Evolutionary conservation across 257 asterid genomes (phyloP).

Genomic region (Solanum gandarillasii): DNA sequence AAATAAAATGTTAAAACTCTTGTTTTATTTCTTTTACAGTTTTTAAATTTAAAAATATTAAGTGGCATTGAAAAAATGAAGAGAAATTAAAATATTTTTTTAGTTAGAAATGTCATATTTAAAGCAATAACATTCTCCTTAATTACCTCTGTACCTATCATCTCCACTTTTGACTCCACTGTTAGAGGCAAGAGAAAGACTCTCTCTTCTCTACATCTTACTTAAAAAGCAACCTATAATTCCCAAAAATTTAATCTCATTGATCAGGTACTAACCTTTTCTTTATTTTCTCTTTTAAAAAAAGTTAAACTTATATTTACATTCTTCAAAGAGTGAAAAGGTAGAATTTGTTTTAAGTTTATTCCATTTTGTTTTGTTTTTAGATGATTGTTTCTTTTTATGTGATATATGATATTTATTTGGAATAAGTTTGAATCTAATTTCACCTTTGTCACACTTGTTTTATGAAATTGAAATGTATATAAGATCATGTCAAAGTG

Average conservation of each 20-base stretch:
- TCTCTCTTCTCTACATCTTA: background rate
- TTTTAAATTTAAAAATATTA: no score
- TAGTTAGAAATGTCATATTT: background rate
- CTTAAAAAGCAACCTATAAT: background rate
- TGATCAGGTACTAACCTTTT: background rate
- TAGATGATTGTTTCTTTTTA: background rate
- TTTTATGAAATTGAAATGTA: background rate
- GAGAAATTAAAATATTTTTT: background rate
- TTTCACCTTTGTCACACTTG: no score
- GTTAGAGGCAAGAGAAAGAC: background rate
- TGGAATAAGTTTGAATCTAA: background rate
- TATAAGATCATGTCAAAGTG: background rate
- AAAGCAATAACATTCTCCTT: conserved; percentile 2
- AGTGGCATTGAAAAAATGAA: background rate
- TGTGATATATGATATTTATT: background rate
- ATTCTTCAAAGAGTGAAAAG: background rate
- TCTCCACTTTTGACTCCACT: background rate
- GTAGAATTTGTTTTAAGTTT: background rate
- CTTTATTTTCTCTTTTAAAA: background rate
- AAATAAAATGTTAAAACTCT: background rate
- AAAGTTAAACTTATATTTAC: background rate
- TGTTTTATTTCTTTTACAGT: background rate
- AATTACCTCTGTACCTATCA: conserved; percentile 8
- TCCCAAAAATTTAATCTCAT: background rate
- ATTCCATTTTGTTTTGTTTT: background rate